A percentile compares a stretch with the other conserved stretches of the same genome.
phyloP scores from a whole-genome alignment of 768 basidiomycete genomes.

The Trametes maxima region DNA sequence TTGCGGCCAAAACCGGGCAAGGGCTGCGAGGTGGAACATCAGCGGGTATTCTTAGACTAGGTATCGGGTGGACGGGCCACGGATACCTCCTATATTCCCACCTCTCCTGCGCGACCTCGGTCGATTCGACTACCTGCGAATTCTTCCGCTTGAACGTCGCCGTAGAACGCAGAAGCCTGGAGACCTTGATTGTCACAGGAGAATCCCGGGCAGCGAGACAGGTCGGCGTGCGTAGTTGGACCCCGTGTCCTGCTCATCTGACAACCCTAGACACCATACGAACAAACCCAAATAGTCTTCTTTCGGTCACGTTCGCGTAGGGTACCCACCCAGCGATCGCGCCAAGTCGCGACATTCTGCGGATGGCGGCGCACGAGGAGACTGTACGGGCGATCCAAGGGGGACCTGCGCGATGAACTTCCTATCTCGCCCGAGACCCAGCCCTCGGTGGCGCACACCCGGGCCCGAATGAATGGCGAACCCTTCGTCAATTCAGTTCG shows the following conservation, averaged over 20 bases:
- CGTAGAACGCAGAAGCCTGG: neutral
- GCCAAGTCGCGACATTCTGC: slow-evolving; percentile 9
- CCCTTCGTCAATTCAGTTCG: slow-evolving; percentile 10
- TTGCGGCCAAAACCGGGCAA: neutral
- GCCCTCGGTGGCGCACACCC: slow-evolving; percentile 1
- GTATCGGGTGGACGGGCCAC: neutral
- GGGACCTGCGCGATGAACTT: slow-evolving; percentile 1
- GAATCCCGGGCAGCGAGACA: slow-evolving; percentile 12
- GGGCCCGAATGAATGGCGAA: slow-evolving; percentile 3
- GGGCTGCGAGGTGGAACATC: neutral
- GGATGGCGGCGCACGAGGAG: neutral
- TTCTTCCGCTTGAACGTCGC: slow-evolving; percentile 2
- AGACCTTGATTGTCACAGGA: slow-evolving; percentile 10
- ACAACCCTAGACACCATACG: slow-evolving; percentile 12
- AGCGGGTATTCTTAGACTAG: slow-evolving; percentile 9
- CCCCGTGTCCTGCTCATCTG: slow-evolving; percentile 24
- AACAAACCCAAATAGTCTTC: slow-evolving; percentile 3
- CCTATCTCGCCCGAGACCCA: slow-evolving; percentile 22
- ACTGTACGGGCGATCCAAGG: neutral
- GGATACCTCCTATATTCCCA: slow-evolving; percentile 9
- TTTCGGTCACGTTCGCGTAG: slow-evolving; percentile 17
- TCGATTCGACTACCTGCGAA: neutral
- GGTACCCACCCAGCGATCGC: slow-evolving; percentile 3
- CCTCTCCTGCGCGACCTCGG: slow-evolving; percentile 5
- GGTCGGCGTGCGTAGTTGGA: neutral